Evolutionary conservation across 352 stramenopile genomes (phyloP).

Genomic region (Thalassiosira exigua): DNA sequence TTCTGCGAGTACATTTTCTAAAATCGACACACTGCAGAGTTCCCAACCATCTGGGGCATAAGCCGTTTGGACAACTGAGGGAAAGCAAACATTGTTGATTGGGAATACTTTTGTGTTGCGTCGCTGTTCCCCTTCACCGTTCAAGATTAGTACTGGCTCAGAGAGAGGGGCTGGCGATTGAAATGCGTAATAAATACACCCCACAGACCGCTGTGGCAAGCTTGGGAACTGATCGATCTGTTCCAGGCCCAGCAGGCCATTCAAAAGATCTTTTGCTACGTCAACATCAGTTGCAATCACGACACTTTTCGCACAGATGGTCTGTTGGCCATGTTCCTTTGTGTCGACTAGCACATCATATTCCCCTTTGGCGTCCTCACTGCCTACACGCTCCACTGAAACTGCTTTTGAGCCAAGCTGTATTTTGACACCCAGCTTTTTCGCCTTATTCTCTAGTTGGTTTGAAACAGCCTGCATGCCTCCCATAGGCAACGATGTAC

Average conservation of each 20-base stretch:
- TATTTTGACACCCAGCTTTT: constrained; percentile 66
- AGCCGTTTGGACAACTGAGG: constrained; percentile 70
- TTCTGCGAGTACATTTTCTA: constrained; percentile 64
- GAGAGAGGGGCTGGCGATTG: constrained; percentile 74
- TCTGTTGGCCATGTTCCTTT: constrained; percentile 18
- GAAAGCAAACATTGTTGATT: constrained; percentile 86
- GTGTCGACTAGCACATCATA: constrained; percentile 48
- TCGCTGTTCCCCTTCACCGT: constrained; percentile 61
- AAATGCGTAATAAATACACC: constrained; percentile 87
- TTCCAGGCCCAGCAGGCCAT: constrained; percentile 57
- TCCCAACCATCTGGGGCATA: constrained; percentile 74
- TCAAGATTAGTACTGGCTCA: constrained; percentile 85
- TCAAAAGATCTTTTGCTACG: constrained; percentile 62
- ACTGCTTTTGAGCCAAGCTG: constrained; percentile 35
- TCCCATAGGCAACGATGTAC: constrained; percentile 75
- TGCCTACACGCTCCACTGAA: constrained; percentile 17
- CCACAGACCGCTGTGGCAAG: constrained; percentile 68
- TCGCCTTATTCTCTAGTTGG: constrained; percentile 75
- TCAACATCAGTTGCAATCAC: constrained; percentile 73
- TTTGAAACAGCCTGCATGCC: constrained; percentile 83
- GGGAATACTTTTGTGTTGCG: constrained; percentile 53
- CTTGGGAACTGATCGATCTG: constrained; percentile 34
- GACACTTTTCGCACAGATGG: constrained; percentile 57
- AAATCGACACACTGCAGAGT: constrained; percentile 78
- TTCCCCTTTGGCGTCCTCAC: constrained; percentile 20